Conservation (phyloP, 257 asterid species). For the Nicotiana otophora region DNA sequence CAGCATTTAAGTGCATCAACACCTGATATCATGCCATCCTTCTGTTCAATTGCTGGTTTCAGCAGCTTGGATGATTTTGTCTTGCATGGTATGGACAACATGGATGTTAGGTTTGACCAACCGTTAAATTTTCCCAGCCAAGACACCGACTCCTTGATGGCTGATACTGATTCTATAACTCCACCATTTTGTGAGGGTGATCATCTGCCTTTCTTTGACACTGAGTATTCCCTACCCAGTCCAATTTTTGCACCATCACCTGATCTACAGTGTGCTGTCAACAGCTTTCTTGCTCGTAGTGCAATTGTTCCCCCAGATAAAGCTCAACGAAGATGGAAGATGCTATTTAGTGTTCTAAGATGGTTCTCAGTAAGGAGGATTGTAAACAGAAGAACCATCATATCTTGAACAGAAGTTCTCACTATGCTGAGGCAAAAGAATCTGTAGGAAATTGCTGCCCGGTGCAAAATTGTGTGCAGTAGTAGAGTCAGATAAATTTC, state of each 20-base stretch:
- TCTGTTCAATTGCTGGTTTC: conserved; percentile 36
- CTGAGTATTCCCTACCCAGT: conserved; percentile 28
- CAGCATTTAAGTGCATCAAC: conserved; percentile 31
- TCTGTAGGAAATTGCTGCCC: conserved; percentile 4
- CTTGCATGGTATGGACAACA: conserved; percentile 42
- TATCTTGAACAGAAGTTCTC: neutral
- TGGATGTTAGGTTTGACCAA: conserved; percentile 45
- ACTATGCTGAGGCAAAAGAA: neutral
- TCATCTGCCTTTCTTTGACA: conserved; percentile 36
- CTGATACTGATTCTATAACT: conserved; percentile 37
- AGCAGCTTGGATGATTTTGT: conserved; percentile 42
- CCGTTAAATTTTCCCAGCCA: conserved; percentile 26
- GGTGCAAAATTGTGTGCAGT: conserved; percentile 11
- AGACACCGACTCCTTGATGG: conserved; percentile 31
- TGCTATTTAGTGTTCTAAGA: conserved; percentile 33
- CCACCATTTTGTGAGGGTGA: conserved; percentile 37
- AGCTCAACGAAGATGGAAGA: conserved; percentile 40
- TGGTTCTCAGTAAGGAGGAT: conserved; percentile 30
- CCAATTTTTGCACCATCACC: conserved; percentile 33
- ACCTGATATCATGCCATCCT: conserved; percentile 49
- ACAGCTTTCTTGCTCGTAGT: conserved; percentile 27
- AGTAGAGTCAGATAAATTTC: neutral
- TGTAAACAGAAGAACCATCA: conserved; percentile 7
- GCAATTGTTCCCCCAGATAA: conserved; percentile 18
- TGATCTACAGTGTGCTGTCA: conserved; percentile 37